Conservation (phyloP, 2,329 filamentous ascomycete species). For the Pseudogymnoascus destructans region DNA sequence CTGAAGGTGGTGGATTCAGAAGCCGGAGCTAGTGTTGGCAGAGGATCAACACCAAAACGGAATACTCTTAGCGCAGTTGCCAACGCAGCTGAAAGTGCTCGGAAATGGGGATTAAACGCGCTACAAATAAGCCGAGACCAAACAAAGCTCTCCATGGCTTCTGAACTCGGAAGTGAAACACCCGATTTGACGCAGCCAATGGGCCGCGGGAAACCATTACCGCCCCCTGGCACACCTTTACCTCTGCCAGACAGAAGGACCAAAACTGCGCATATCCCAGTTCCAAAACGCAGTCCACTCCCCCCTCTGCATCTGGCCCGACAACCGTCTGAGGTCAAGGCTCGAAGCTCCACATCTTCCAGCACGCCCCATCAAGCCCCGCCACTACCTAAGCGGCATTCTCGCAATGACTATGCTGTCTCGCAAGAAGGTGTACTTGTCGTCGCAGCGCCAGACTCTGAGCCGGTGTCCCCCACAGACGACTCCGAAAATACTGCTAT, state of each 20-base stretch:
- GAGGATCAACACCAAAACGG: slow-evolving; percentile 34
- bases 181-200: slow-evolving; percentile 47
- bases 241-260: slow-evolving; percentile 52
- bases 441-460: slow-evolving; percentile 50
- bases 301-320: slow-evolving; percentile 31
- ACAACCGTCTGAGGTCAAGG: slow-evolving; percentile 13
- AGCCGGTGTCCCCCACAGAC: slow-evolving; percentile 35
- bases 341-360: neutral
- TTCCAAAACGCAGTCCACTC: slow-evolving; percentile 53
- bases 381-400: slow-evolving; percentile 34
- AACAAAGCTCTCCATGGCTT: slow-evolving; percentile 25
- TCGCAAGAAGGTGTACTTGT: slow-evolving; percentile 36
- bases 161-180: slow-evolving; percentile 11
- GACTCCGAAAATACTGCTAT: slow-evolving; percentile 16
- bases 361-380: slow-evolving; percentile 24
- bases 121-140: slow-evolving; percentile 35
- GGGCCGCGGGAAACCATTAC: slow-evolving; percentile 69
- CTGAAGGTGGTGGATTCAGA: neutral
- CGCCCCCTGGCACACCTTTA: slow-evolving; percentile 66
- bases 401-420: slow-evolving; percentile 25
- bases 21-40: slow-evolving; percentile 24
- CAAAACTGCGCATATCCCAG: slow-evolving; percentile 41
- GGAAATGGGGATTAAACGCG: slow-evolving; percentile 46
- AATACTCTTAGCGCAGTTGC: slow-evolving; percentile 41
- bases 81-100: slow-evolving; percentile 41